Base-by-base conservation (phyloP, 169 alveolate species). In the Plasmodium sp. region DNA sequence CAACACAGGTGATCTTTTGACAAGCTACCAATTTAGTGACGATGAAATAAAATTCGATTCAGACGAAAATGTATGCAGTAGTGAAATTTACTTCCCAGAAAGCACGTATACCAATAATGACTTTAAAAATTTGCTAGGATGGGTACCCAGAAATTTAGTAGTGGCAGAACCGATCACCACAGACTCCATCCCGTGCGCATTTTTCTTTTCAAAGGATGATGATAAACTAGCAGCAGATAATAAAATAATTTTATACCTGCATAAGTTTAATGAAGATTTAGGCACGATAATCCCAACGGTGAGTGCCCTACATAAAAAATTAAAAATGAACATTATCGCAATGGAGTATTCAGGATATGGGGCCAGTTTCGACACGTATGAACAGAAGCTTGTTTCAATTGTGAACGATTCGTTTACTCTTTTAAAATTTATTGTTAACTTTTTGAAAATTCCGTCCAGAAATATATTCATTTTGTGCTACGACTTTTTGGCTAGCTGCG, bases 261-360 rank as follows among this genome's bases (percentile, higher is more conserved):
- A 86, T 31, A 86, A 86, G 45, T 86, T 86, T 86, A 77, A 86
- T 86, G 93, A 86, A 67, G 93, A 86, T 54, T 58, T 86, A 31
- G 93, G 93, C 16, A 86, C 85, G n/a, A 77, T 77, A 33, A 86
- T 86, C 16, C 93, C 93, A 86, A 86, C 93, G n/a, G 54, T 86
- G 27, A 27, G 77, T 79, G 86, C 93, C 14, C 51, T 86, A 79
- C 93, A 86, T 36, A 75, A 86, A 62, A 75, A 86, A 56, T 86
- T 86, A 86, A 56, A 77, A 75, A 75, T 86, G 43, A 86, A 86
- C 77, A 86, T 86, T 51, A 86, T 86, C 41, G 93, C 93, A 22
- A 86, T 86, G 93, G 93, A 86, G 81, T 86, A 86, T 86, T 86
- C 93, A 48, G 93, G 93, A 18, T 86, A 86, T 75, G 93, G 93